Percentiles rank a stretch among this genome's conserved stretches.
phyloP scores from a whole-genome alignment of 306 rosid species.

The Ammopiptanthus mongolicus region DNA sequence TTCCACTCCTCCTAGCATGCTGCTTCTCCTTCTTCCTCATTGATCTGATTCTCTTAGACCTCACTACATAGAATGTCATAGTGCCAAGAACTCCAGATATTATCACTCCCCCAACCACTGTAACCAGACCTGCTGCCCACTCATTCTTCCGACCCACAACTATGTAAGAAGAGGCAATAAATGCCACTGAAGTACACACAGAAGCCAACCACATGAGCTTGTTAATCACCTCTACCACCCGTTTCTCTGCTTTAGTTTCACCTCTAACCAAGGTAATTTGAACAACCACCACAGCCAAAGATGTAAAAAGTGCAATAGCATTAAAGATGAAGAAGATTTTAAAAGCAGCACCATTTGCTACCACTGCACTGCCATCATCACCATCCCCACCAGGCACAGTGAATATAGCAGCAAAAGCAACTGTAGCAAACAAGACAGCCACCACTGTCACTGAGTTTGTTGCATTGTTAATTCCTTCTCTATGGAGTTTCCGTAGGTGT shows the following conservation, averaged over 20 bases:
- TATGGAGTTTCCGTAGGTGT: constrained; percentile 93
- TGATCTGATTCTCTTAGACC: constrained; percentile 63
- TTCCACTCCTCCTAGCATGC: constrained; percentile 53
- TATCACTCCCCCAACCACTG: constrained; percentile 87
- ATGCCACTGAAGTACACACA: constrained; percentile 92
- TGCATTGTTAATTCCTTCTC: constrained; percentile 95
- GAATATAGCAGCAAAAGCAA: constrained; percentile 96
- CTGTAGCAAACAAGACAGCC: constrained; percentile 94
- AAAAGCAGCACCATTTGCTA: constrained; percentile 49
- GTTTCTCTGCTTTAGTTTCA: constrained; percentile 90
- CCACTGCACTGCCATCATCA: constrained; percentile 59
- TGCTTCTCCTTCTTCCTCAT: constrained; percentile 68
- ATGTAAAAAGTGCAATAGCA: constrained; percentile 88
- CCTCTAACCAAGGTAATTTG: constrained; percentile 97
- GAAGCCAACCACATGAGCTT: constrained; percentile 98
- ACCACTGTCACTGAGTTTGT: constrained; percentile 96
- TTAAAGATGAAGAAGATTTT: constrained; percentile 89
- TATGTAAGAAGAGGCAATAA: constrained; percentile 87
- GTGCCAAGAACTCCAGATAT: constrained; percentile 94
- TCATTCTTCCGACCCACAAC: constrained; percentile 59
- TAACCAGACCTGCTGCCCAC: constrained; percentile 85
- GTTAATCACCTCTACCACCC: constrained; percentile 84
- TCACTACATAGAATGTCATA: constrained; percentile 94
- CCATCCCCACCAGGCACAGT: constrained; percentile 88
- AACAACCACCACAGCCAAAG: constrained; percentile 95